A percentile compares a stretch with the other conserved stretches of the same genome.
These are phyloP conservation scores for Hypoxylon cercidicola DNA, from an alignment of 495 filamentous ascomycete genomes.

Conservation along the genomic window DNA sequence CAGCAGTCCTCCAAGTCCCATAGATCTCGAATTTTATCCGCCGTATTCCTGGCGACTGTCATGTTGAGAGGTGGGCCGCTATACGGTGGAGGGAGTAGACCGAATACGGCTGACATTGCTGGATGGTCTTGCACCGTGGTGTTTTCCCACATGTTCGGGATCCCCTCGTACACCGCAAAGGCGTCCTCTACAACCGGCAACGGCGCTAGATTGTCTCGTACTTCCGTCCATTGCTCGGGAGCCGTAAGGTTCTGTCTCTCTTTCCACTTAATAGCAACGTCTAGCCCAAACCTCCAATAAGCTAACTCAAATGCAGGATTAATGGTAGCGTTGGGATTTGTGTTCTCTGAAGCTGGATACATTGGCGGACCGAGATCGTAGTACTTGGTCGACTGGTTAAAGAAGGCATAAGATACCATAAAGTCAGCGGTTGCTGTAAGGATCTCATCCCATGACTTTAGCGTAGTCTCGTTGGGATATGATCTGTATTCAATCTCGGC, in stretches of 20 bases:
- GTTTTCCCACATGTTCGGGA: slow-evolving; percentile 60
- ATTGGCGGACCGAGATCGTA: slow-evolving; percentile 65
- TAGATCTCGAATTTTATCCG: slow-evolving; percentile 53
- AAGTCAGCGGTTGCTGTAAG: slow-evolving; percentile 59
- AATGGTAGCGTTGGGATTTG: slow-evolving; percentile 58
- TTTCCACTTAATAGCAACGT: slow-evolving; percentile 55
- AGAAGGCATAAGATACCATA: slow-evolving; percentile 62
- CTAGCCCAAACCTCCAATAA: slow-evolving; percentile 59
- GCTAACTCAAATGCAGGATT: slow-evolving; percentile 65
- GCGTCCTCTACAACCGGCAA: slow-evolving; percentile 57
- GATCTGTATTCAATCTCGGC: slow-evolving; percentile 62
- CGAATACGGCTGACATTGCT: slow-evolving; percentile 60
- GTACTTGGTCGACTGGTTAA: slow-evolving; percentile 53
- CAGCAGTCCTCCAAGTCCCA: slow-evolving; percentile 62
- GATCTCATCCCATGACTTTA: slow-evolving; percentile 58
- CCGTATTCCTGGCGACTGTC: slow-evolving; percentile 54
- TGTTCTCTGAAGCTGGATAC: slow-evolving; percentile 64
- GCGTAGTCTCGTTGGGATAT: slow-evolving; percentile 49
- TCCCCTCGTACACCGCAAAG: slow-evolving; percentile 62
- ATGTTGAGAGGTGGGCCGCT: slow-evolving; percentile 51
- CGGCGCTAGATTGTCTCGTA: slow-evolving; percentile 58
- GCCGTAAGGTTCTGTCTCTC: slow-evolving; percentile 48
- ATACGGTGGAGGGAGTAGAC: slow-evolving; percentile 58
- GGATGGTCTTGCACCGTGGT: slow-evolving; percentile 61
- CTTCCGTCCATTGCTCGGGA: slow-evolving; percentile 51